phyloP scores from a whole-genome alignment of 2,329 filamentous ascomycete species.

The Epichloe aotearoae region DNA sequence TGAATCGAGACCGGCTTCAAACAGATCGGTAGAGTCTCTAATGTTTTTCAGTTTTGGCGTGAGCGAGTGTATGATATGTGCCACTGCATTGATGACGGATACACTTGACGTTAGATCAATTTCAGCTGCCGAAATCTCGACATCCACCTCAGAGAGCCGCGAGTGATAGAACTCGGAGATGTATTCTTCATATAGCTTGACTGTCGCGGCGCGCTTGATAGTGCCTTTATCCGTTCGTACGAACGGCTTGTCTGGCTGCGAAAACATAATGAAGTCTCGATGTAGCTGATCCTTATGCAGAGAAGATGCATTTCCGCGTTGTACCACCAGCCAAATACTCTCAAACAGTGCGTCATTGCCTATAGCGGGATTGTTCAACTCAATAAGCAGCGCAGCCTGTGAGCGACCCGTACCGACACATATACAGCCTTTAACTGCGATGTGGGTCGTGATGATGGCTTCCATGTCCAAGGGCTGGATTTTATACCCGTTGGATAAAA shows the following conservation, averaged over 20 bases:
- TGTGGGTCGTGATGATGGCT: conserved; percentile 14
- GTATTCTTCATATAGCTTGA: conserved; percentile 27
- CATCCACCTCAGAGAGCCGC: conserved; percentile 10
- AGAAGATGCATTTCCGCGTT: conserved; percentile 27
- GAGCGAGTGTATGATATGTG: conserved; percentile 10
- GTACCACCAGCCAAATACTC: conserved; percentile 29
- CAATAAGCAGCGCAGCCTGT: conserved; percentile 15
- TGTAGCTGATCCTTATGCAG: conserved; percentile 28
- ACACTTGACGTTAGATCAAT: neutral
- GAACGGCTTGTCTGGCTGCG: conserved; percentile 29
- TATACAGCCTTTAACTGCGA: conserved; percentile 14
- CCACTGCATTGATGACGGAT: conserved; percentile 7
- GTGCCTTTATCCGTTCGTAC: conserved; percentile 31
- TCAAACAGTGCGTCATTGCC: conserved; percentile 20
- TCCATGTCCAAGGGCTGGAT: conserved; percentile 18
- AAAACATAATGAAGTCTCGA: conserved; percentile 27
- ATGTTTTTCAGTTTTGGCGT: conserved; percentile 6
- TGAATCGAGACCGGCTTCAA: conserved; percentile 19
- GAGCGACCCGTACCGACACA: conserved; percentile 15
- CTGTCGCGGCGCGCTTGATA: conserved; percentile 26
- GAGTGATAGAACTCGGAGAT: conserved; percentile 32
- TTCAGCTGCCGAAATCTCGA: conserved; percentile 4
- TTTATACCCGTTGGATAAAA: conserved; percentile 20
- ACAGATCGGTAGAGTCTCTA: conserved; percentile 13
- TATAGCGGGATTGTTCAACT: conserved; percentile 11